These are phyloP conservation scores for Gentiana macrophylla DNA, from an alignment of 257 asterid genomes.

Conservation along the genomic window DNA sequence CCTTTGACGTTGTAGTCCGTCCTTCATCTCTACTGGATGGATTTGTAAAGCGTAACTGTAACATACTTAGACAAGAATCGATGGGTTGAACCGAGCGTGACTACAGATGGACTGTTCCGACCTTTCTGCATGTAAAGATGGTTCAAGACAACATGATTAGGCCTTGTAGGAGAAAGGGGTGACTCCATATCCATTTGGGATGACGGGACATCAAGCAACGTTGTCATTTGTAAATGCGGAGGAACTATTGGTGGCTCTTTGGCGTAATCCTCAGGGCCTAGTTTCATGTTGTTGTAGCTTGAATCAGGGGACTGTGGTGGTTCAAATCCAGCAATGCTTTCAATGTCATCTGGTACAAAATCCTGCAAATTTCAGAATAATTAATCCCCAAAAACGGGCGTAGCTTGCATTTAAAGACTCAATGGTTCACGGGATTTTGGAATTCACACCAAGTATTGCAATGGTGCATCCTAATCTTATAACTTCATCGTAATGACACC, in stretches of 20 bases:
- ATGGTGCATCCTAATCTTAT: background rate
- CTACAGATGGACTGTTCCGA: conserved; percentile 68
- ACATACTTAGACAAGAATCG: conserved; percentile 88
- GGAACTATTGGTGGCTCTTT: conserved; percentile 95
- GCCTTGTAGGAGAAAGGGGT: conserved; percentile 75
- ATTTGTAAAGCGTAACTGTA: conserved; percentile 91
- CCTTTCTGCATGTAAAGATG: conserved; percentile 98
- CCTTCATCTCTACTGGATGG: conserved; percentile 73
- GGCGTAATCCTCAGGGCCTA: conserved; percentile 67
- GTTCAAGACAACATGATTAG: conserved; percentile 93
- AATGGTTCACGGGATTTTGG: too few species aligned
- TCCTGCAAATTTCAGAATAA: conserved; percentile 38
- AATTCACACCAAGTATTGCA: too few species aligned
- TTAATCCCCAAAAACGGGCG: too few species aligned
- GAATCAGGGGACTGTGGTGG: conserved; percentile 95
- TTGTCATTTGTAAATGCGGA: conserved; percentile 60
- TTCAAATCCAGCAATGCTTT: conserved; percentile 87
- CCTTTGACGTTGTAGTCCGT: too few species aligned
- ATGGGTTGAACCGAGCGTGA: conserved; percentile 90
- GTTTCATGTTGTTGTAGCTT: conserved; percentile 62
- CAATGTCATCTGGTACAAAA: conserved; percentile 82
- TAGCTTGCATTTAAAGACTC: too few species aligned
- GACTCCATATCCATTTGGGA: conserved; percentile 54
- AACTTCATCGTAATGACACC: background rate
- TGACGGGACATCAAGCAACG: conserved; percentile 70